Evolutionary conservation across 768 basidiomycete genomes (phyloP).

Genomic region (Kwoniella newhampshirensis): DNA sequence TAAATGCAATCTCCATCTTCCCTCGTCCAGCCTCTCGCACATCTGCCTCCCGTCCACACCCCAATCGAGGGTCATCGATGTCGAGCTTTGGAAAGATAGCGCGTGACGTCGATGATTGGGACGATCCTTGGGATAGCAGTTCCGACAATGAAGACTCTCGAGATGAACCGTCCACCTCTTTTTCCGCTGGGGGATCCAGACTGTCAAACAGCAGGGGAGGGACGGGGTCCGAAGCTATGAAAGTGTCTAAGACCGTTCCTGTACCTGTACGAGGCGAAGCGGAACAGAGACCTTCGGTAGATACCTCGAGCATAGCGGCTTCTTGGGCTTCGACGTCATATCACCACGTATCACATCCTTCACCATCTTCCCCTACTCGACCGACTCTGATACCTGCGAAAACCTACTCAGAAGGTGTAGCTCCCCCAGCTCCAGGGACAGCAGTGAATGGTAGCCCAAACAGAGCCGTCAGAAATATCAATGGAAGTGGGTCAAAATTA

Average conservation of each 20-base stretch:
- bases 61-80: constrained; percentile 5
- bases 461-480: not conserved
- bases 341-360: constrained; percentile 31
- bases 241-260: constrained; percentile 4
- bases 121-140: constrained; percentile 51
- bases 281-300: constrained; percentile 1
- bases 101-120: constrained; percentile 36
- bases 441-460: constrained; percentile 11
- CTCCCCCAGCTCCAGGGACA: constrained; percentile 38
- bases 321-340: constrained; percentile 32
- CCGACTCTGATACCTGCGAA: constrained; percentile 27
- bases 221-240: not conserved
- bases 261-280: constrained; percentile 6
- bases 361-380: constrained; percentile 15
- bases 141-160: constrained; percentile 45
- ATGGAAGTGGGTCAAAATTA: constrained; percentile 24
- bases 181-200: not conserved
- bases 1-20: constrained; percentile 33
- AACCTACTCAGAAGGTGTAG: constrained; percentile 35
- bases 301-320: constrained; percentile 10
- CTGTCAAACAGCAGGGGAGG: no score
- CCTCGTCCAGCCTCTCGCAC: constrained; percentile 23
- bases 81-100: constrained; percentile 10
- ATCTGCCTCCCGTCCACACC: constrained; percentile 11
- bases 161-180: not conserved